These are phyloP conservation scores for Volvariella surrecta DNA, from an alignment of 1,284 basidiomycete species.

Conservation along the genomic window DNA sequence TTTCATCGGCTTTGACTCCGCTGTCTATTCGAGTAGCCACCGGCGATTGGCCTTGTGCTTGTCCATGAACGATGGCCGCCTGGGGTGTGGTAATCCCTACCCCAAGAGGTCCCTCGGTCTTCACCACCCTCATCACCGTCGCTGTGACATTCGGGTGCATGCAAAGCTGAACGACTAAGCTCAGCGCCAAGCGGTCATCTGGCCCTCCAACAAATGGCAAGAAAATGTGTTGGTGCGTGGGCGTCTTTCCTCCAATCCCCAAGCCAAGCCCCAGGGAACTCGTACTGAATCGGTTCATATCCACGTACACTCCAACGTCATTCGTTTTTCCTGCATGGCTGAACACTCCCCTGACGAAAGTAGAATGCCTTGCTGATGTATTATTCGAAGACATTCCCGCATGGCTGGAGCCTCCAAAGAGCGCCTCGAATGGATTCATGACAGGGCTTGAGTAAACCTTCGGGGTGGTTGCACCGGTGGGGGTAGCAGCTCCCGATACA, in stretches of 20 bases:
- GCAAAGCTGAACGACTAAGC: constrained; percentile 80
- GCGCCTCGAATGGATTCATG: constrained; percentile 53
- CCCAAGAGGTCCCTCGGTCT: constrained; percentile 28
- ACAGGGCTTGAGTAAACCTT: not conserved
- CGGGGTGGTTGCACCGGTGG: constrained; percentile 6
- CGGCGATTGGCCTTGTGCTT: constrained; percentile 9
- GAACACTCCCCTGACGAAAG: constrained; percentile 82
- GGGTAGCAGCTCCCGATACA: constrained; percentile 10
- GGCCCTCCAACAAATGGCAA: constrained; percentile 92
- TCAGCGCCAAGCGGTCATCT: constrained; percentile 84
- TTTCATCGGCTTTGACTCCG: constrained; percentile 21
- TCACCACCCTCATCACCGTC: constrained; percentile 60
- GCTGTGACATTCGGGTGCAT: constrained; percentile 57
- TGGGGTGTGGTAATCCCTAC: constrained; percentile 17
- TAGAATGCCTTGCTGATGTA: constrained; percentile 42
- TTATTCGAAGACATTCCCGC: not conserved
- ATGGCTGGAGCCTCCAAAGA: constrained; percentile 31
- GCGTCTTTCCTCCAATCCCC: constrained; percentile 12
- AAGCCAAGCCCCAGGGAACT: not conserved
- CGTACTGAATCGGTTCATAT: constrained; percentile 20
- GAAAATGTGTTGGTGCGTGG: constrained; percentile 57
- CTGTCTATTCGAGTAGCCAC: constrained; percentile 2
- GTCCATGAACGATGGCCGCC: not conserved
- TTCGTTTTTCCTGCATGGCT: constrained; percentile 39
- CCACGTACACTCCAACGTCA: constrained; percentile 79